Base-by-base conservation (phyloP, 495 filamentous ascomycete genomes). In the Xylaria venustula region DNA sequence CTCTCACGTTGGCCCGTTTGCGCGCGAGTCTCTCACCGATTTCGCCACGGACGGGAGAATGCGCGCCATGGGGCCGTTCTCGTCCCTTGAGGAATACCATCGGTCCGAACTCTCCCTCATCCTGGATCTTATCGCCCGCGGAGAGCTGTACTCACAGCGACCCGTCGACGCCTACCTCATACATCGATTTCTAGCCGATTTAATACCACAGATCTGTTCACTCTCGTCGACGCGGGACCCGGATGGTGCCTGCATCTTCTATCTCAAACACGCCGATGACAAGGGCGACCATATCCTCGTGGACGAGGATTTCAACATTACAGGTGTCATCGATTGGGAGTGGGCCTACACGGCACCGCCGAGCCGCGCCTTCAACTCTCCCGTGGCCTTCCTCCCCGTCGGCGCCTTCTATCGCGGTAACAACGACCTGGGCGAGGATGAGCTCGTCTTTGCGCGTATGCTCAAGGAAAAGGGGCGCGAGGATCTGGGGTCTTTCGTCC, bases 251-350 rank as follows among this genome's bases (percentile, higher is more conserved):
- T 60, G 20, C 19, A 46, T 26, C 1, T 64, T 20, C 25, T 61
- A 68, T 74, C 23, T 77, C 11, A 71, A 67, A 26, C 71, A 78
- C 54, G 69, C 68, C 17, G 71, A 77, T n/a, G n/a, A n/a, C n/a
- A n/a, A n/a, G n/a, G n/a, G n/a, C n/a, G n/a, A n/a, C n/a, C n/a
- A n/a, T n/a, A 69, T 77, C 28, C 65, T 81, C 5, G 68, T 78
- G 17, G 70, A 78, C 49, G 64, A 72, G 17, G 60, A 74, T 1
- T 75, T 67, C 36, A 69, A 75, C 25, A 75, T 79, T 28, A 74
- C 71, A 8, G 71, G 73, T 4, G 74, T 77, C 19, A 66, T 76
- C 41, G 70, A 78, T 54, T 78, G 69, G 74, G 71, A 77, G 55
- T 75, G 67, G 70, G 73, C 72, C 11, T 58, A 75, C 54, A 74